Evolutionary conservation across 176 grass and related monocot genomes (phyloP).

Genomic region (Rhynchospora breviuscula): DNA sequence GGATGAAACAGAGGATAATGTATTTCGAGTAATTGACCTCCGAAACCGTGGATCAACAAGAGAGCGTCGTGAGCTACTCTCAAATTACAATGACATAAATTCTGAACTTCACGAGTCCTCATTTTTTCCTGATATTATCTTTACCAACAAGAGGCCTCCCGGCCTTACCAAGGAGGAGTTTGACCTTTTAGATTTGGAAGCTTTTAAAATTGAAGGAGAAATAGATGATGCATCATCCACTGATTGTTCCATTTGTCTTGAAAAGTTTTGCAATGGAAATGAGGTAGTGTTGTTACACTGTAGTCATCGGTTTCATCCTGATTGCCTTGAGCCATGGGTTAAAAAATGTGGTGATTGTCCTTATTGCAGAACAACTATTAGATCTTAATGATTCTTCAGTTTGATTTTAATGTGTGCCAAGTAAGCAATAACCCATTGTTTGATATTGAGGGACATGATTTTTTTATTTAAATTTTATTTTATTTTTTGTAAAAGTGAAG

Average conservation of each 20-base stretch:
- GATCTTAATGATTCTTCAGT: conserved; percentile 22
- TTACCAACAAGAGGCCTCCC: conserved; percentile 34
- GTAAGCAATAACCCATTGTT: background rate
- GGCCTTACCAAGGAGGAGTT: conserved; percentile 67
- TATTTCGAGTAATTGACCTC: conserved; percentile 41
- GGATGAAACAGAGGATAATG: conserved; percentile 55
- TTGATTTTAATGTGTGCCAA: background rate
- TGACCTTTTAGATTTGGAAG: conserved; percentile 43
- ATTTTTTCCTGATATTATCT: conserved; percentile 15
- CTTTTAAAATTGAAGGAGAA: conserved; percentile 54
- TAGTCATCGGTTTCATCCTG: conserved; percentile 66
- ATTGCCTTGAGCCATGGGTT: conserved; percentile 80
- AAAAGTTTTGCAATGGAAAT: conserved; percentile 52
- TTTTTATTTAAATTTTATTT: too few species aligned
- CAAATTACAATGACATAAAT: conserved; percentile 30
- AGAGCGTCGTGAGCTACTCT: conserved; percentile 17
- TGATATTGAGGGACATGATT: background rate
- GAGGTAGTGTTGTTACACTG: conserved; percentile 56
- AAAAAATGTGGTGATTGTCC: conserved; percentile 78
- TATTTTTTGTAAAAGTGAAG: background rate
- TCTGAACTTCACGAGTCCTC: conserved; percentile 37
- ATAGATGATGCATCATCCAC: conserved; percentile 25
- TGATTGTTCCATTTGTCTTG: conserved; percentile 90
- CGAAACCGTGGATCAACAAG: conserved; percentile 30
- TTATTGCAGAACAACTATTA: conserved; percentile 66